Conservation (phyloP, 306 rosid genomes). For the Dryas octopetala region DNA sequence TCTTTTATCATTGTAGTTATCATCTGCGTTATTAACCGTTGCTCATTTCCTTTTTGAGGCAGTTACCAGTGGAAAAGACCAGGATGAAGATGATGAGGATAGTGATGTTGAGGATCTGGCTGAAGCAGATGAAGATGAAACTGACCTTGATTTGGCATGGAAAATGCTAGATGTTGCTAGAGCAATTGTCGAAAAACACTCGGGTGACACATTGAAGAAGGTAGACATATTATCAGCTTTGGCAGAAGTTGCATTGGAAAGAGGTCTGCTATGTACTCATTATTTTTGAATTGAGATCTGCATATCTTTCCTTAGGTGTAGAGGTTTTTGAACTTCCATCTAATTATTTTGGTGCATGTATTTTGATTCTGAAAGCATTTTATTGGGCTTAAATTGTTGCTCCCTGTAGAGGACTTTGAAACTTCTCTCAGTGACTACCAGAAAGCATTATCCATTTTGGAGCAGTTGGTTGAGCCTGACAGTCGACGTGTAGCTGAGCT, state of each 20-base stretch:
- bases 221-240: slow-evolving; percentile 88
- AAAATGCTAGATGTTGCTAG: slow-evolving; percentile 97
- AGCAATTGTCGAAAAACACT: slow-evolving; percentile 85
- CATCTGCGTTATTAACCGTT: neutral
- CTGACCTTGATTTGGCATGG: slow-evolving; percentile 97
- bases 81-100: slow-evolving; percentile 53
- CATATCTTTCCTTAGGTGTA: slow-evolving; percentile 5
- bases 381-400: slow-evolving; percentile 28
- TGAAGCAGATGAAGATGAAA: slow-evolving; percentile 89
- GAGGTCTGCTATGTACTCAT: slow-evolving; percentile 51
- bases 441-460: slow-evolving; percentile 79
- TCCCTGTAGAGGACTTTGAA: slow-evolving; percentile 84
- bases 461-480: slow-evolving; percentile 82
- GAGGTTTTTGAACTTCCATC: neutral
- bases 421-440: slow-evolving; percentile 82
- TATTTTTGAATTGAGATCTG: neutral
- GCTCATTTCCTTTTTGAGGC: slow-evolving; percentile 27
- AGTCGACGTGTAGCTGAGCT: slow-evolving; percentile 79
- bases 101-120: slow-evolving; percentile 76
- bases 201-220: slow-evolving; percentile 73
- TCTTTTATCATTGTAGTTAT: neutral
- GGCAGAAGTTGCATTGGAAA: slow-evolving; percentile 92
- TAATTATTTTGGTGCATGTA: neutral
- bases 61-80: slow-evolving; percentile 56
- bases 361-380: slow-evolving; percentile 6